Percentiles rank a stretch among this genome's conserved stretches.
Conservation (phyloP, 2,329 filamentous ascomycete species). For the Trichoderma asperellum region DNA sequence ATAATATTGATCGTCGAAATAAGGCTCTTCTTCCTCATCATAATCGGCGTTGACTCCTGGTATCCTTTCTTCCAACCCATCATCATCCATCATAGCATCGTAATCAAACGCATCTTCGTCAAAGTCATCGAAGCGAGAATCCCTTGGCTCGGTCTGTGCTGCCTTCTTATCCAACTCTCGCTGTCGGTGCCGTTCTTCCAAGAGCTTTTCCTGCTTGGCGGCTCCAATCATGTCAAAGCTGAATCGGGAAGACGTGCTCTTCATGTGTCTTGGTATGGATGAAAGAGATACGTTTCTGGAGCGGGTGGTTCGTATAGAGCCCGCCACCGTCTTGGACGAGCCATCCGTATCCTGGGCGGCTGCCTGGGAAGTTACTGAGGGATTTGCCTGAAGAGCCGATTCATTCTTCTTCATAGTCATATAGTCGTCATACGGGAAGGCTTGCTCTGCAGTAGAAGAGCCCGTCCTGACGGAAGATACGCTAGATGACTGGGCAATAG, state of each 20-base stretch:
- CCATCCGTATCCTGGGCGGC: conserved; percentile 32
- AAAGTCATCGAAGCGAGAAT: conserved; percentile 64
- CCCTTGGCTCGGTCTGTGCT: conserved; percentile 45
- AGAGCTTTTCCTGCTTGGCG: conserved; percentile 67
- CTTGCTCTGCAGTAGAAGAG: conserved; percentile 25
- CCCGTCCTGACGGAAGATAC: conserved; percentile 35
- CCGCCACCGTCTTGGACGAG: conserved; percentile 31
- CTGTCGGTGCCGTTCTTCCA: conserved; percentile 74
- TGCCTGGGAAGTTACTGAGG: conserved; percentile 34
- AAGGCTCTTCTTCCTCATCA: conserved; percentile 49
- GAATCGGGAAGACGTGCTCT: conserved; percentile 77
- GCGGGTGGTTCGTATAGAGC: conserved; percentile 43
- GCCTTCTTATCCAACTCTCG: conserved; percentile 65
- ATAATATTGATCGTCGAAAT: conserved; percentile 37
- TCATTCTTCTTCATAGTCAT: conserved; percentile 46
- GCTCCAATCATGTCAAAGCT: conserved; percentile 80
- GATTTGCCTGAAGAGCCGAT: conserved; percentile 28
- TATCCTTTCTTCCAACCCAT: conserved; percentile 68
- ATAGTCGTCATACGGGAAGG: conserved; percentile 26
- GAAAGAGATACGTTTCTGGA: conserved; percentile 60
- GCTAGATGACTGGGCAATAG: conserved; percentile 37
- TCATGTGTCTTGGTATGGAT: conserved; percentile 66
- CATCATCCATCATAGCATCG: conserved; percentile 67
- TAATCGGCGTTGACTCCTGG: conserved; percentile 59
- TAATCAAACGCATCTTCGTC: conserved; percentile 65